phyloP scores from a whole-genome alignment of 805 yeast species.

The Hanseniaspora hatyaiensis region DNA sequence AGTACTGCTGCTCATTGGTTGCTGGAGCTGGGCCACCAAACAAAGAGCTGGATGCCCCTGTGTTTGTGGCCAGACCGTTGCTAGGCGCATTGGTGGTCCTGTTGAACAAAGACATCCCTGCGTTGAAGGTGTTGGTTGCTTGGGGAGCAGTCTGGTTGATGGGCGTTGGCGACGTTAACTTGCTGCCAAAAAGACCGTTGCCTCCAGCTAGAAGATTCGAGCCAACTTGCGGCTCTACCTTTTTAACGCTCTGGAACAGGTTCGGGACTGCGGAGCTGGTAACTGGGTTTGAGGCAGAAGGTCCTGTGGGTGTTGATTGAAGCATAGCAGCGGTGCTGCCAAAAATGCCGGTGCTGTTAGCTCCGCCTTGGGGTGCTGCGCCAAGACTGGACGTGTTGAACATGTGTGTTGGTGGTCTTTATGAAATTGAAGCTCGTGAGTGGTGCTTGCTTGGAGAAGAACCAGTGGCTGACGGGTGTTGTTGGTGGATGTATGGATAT shows the following conservation, averaged over 20 bases:
- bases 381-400: conserved; percentile 6
- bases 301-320: conserved; percentile 11
- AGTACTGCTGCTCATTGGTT: not conserved
- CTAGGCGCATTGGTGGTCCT: no score
- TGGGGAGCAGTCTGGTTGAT: not conserved
- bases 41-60: not conserved
- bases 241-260: conserved; percentile 3
- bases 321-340: conserved; percentile 1
- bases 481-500: no score
- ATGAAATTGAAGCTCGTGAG: no score
- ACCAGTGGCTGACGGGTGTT: not conserved
- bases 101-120: not conserved
- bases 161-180: conserved; percentile 5
- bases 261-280: not conserved
- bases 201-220: not conserved
- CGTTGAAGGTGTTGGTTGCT: not conserved
- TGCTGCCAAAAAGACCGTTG: conserved; percentile 8
- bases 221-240: not conserved
- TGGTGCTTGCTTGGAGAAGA: not conserved
- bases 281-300: not conserved
- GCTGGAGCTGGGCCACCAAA: not conserved
- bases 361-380: not conserved
- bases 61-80: not conserved
- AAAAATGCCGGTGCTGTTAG: conserved; percentile 8
- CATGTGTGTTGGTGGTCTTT: not conserved